Evolutionary conservation across 495 filamentous ascomycete genomes (phyloP).

Genomic region (Penicillium cinerascens): DNA sequence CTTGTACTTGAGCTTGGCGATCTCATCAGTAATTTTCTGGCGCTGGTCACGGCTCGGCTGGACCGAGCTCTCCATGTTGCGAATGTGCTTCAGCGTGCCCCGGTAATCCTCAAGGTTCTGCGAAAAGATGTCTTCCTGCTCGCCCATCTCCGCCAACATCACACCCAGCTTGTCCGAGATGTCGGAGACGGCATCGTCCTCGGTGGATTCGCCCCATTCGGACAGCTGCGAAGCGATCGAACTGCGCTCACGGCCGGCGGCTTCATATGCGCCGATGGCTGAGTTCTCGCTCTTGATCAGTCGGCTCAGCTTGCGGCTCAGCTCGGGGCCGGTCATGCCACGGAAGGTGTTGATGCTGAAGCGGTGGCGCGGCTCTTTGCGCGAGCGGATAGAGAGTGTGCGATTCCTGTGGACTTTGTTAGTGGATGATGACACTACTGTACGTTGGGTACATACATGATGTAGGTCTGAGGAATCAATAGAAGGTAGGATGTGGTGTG

Average conservation of each 20-base stretch:
- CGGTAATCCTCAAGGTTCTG: conserved; percentile 82
- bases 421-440: conserved; percentile 2
- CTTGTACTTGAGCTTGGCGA: conserved; percentile 81
- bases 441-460: not conserved
- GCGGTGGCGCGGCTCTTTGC: conserved; percentile 48
- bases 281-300: conserved; percentile 91
- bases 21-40: conserved; percentile 83
- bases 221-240: conserved; percentile 86
- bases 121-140: conserved; percentile 86
- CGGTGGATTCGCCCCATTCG: conserved; percentile 90
- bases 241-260: conserved; percentile 74
- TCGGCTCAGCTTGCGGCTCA: conserved; percentile 78
- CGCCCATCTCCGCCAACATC: conserved; percentile 81
- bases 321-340: conserved; percentile 74
- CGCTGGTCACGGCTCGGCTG: conserved; percentile 85
- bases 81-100: conserved; percentile 76
- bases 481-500: not conserved
- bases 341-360: conserved; percentile 83
- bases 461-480: not conserved
- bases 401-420: conserved; percentile 50
- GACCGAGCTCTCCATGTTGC: conserved; percentile 90
- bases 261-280: conserved; percentile 76
- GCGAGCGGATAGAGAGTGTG: conserved; percentile 58
- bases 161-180: conserved; percentile 93
- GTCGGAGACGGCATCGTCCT: conserved; percentile 81